Percentiles rank a stretch among this genome's conserved stretches.
phyloP scores from a whole-genome alignment of 1,139 yeast species.

The Yarrowia galli region DNA sequence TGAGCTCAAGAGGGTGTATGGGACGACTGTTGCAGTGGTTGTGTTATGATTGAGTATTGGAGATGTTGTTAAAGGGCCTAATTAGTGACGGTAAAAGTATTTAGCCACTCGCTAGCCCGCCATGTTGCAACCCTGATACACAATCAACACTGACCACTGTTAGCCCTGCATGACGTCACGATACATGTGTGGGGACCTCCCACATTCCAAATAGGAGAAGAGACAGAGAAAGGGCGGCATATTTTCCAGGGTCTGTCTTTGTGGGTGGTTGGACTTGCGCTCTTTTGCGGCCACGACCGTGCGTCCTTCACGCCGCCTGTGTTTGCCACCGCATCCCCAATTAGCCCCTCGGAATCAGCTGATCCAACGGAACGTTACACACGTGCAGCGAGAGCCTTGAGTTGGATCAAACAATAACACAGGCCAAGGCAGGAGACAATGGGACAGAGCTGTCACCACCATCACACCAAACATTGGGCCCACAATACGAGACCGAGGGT shows the following conservation, averaged over 20 bases:
- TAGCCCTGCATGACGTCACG: slow-evolving; percentile 4
- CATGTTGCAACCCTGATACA: background rate
- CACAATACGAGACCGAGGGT: background rate
- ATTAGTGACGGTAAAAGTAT: no score
- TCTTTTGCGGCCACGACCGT: background rate
- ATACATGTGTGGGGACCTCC: slow-evolving; percentile 13
- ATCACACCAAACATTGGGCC: background rate
- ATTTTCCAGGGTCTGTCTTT: background rate
- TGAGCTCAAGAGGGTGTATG: background rate
- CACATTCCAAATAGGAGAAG: background rate
- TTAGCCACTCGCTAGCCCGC: no score
- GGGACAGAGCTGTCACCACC: background rate
- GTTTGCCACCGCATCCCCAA: background rate
- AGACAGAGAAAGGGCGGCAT: background rate
- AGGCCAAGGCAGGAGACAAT: background rate
- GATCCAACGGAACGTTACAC: slow-evolving; percentile 5
- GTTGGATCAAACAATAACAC: background rate
- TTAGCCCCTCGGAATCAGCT: slow-evolving; percentile 15
- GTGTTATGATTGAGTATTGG: no score
- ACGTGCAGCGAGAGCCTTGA: slow-evolving; percentile 14
- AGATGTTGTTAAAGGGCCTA: no score
- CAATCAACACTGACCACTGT: background rate
- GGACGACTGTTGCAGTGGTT: no score
- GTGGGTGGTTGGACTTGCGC: no score
- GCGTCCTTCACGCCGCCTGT: background rate